These are phyloP conservation scores for Alternaria longipes DNA, from an alignment of 2,329 filamentous ascomycete genomes.

Conservation along the genomic window DNA sequence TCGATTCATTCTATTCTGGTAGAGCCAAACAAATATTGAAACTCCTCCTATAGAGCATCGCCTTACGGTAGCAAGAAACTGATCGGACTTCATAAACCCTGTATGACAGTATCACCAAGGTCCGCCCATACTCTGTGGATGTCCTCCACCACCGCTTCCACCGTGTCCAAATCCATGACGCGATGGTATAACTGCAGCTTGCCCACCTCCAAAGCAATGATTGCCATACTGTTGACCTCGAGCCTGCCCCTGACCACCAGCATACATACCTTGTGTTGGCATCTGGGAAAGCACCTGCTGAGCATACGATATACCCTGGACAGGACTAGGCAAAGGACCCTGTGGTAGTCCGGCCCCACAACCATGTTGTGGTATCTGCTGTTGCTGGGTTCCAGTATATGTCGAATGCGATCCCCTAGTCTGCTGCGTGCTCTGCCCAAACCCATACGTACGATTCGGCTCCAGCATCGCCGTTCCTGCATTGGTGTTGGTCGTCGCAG, in stretches of 20 bases:
- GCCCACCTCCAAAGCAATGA: not conserved
- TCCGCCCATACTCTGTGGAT: conserved; percentile 22
- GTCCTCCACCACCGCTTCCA: conserved; percentile 2
- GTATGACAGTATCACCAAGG: conserved; percentile 6
- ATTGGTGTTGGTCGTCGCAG: not conserved
- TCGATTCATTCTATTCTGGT: not conserved
- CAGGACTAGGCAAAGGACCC: not conserved
- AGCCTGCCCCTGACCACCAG: not conserved
- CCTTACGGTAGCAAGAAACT: not conserved
- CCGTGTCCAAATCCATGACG: not conserved
- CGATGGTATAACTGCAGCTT: not conserved
- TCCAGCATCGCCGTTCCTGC: not conserved
- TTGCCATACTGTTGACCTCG: not conserved
- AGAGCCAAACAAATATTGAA: not conserved
- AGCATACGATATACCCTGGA: conserved; percentile 7
- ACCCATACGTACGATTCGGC: conserved; percentile 18
- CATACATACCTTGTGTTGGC: conserved; percentile 6
- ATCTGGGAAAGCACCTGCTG: conserved; percentile 7
- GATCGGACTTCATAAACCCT: not conserved
- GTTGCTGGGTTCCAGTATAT: conserved; percentile 1
- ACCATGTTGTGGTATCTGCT: conserved; percentile 1
- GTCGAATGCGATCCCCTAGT: not conserved
- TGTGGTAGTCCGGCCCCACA: not conserved
- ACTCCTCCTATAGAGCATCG: not conserved
- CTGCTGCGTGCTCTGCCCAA: conserved; percentile 11